phyloP scores from a whole-genome alignment of 768 basidiomycete genomes.

The Chiua virens region DNA sequence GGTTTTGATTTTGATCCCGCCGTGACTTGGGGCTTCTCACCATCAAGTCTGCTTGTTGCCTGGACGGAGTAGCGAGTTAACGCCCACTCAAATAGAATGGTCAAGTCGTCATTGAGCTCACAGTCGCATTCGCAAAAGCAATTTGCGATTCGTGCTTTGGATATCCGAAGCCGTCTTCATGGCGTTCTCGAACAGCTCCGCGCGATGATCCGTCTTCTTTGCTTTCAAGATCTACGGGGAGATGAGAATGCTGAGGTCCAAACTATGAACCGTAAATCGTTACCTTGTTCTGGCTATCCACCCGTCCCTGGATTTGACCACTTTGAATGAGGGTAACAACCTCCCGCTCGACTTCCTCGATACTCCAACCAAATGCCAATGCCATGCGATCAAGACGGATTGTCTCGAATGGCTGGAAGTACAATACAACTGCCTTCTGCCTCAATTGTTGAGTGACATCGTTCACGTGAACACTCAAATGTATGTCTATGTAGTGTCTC shows the following conservation, averaged over 20 bases:
- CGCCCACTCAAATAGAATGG: background rate
- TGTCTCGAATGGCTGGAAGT: slow-evolving; percentile 87
- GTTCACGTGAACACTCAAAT: slow-evolving; percentile 67
- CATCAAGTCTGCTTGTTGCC: slow-evolving; percentile 79
- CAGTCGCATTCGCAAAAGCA: slow-evolving; percentile 83
- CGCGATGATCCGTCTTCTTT: slow-evolving; percentile 75
- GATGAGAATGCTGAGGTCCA: background rate
- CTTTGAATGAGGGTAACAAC: slow-evolving; percentile 77
- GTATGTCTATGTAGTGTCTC: slow-evolving; percentile 74
- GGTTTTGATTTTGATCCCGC: slow-evolving; percentile 22
- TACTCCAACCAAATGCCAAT: slow-evolving; percentile 77
- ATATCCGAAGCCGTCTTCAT: slow-evolving; percentile 73
- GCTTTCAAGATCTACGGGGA: slow-evolving; percentile 68
- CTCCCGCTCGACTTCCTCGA: slow-evolving; percentile 68
- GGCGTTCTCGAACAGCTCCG: slow-evolving; percentile 72
- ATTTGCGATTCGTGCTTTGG: slow-evolving; percentile 69
- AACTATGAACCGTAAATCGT: background rate
- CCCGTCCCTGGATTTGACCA: slow-evolving; percentile 76
- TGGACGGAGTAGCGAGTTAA: slow-evolving; percentile 26
- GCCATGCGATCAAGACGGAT: slow-evolving; percentile 86
- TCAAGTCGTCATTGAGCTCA: slow-evolving; percentile 38
- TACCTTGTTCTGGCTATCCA: slow-evolving; percentile 90
- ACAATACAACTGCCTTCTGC: slow-evolving; percentile 77
- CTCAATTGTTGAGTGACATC: slow-evolving; percentile 69
- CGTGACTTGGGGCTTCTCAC: slow-evolving; percentile 61